Evolutionary conservation across 2,329 filamentous ascomycete species (phyloP), one percentile per base, ranked within the genome.

Genomic region (Alternaria brassicae): DNA sequence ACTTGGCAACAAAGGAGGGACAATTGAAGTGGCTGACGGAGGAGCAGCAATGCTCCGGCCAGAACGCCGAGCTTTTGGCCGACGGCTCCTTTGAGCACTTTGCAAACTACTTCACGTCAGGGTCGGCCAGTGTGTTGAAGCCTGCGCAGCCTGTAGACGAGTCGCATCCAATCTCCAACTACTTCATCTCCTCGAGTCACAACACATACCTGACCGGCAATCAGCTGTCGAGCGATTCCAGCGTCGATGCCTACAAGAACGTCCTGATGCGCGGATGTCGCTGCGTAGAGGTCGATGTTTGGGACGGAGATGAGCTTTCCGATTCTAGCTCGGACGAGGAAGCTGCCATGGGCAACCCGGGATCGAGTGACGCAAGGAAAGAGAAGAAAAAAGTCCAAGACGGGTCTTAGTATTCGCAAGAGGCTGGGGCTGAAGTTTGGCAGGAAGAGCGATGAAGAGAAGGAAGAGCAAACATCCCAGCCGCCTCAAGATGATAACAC

Each of bases 281-380:
- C 61, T 97, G 93, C 72, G 92, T 97, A 45, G 93, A 97, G 76
- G 95, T 97, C 55, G 94, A 97, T 72, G 92, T 97, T 3, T 97
- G 93, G 91, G 91, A 97, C 76, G 91, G 92, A 12, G 82, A 85
- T 41, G 72, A 76, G 19, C 79, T 79, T 8, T 80, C 76, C 32
- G 74, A 71, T 56, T 79, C 78, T 2, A 79, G 78, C 53, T 78
- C 76, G 3, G 76, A 77, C 27, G 71, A 74, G 45, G 75, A 76
- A 53, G 61, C 62, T 19, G 63, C 66, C n/a, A 63, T 62, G 23
- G 62, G 65, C 19, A 68, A 66, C 21, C 58, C 68, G 15, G 63
- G 62, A 9, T 65, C 57, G 7, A 40, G 55, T 1, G 72, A 69
- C 40, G 55, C 57, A 1, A 71, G 66, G 58, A 72, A 68, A 56